These are phyloP conservation scores for Pyricularia grisea DNA, from an alignment of 2,329 filamentous ascomycete species.

Conservation along the genomic window DNA sequence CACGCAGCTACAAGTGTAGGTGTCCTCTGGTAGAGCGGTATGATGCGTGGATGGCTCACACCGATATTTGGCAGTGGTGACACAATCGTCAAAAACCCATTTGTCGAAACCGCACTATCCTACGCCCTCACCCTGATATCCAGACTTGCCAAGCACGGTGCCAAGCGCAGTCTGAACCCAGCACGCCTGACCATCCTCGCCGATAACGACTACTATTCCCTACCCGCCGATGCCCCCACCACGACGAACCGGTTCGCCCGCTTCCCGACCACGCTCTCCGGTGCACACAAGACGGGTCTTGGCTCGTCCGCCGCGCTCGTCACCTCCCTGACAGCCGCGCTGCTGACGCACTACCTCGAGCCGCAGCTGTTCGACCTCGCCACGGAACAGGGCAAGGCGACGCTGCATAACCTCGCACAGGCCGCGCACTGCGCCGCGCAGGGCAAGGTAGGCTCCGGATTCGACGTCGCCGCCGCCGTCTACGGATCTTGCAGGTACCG, in stretches of 20 bases:
- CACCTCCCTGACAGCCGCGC: conserved; percentile 70
- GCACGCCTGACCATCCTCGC: conserved; percentile 78
- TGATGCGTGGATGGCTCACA: background rate
- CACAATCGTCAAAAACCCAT: conserved; percentile 55
- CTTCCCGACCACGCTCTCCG: conserved; percentile 65
- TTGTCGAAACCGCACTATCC: conserved; percentile 83
- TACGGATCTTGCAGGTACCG: conserved; percentile 87
- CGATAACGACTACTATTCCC: conserved; percentile 95
- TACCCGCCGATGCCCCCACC: conserved; percentile 31
- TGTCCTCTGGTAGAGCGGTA: conserved; percentile 15
- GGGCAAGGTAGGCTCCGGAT: conserved; percentile 91
- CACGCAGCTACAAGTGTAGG: conserved; percentile 70
- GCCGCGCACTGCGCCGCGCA: conserved; percentile 91
- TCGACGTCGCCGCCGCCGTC: conserved; percentile 88
- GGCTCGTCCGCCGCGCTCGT: conserved; percentile 93
- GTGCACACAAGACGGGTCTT: conserved; percentile 90
- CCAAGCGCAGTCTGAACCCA: conserved; percentile 48
- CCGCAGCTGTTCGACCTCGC: conserved; percentile 44
- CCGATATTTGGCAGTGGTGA: conserved; percentile 26
- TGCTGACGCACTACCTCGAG: conserved; percentile 69
- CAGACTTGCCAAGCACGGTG: conserved; percentile 25
- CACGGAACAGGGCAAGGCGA: conserved; percentile 41
- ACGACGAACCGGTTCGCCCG: conserved; percentile 54
- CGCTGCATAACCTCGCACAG: conserved; percentile 88
- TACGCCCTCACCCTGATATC: conserved; percentile 80